Conservation (phyloP, 2,329 filamentous ascomycete species). For the Onygena corvina region DNA sequence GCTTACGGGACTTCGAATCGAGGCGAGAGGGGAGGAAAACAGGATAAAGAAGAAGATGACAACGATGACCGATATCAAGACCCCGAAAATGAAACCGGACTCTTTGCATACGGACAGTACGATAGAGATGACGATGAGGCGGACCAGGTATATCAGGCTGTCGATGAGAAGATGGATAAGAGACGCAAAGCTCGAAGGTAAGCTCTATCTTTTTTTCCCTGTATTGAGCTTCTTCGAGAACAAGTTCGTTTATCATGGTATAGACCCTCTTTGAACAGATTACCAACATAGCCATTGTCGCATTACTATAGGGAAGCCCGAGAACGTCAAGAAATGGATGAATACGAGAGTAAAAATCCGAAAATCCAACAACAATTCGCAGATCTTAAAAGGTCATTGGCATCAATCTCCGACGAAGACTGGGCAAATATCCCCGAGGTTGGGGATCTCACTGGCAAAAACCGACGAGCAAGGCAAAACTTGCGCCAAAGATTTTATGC, state of each 20-base stretch:
- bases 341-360: constrained; percentile 93
- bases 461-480: constrained; percentile 71
- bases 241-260: constrained; percentile 54
- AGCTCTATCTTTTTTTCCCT: constrained; percentile 34
- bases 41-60: constrained; percentile 59
- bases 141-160: constrained; percentile 85
- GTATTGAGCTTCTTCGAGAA: constrained; percentile 26
- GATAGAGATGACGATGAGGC: constrained; percentile 97
- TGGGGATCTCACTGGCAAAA: constrained; percentile 90
- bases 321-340: constrained; percentile 78
- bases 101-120: constrained; percentile 91
- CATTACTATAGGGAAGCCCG: constrained; percentile 70
- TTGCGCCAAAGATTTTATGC: constrained; percentile 81
- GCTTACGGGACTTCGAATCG: constrained; percentile 55
- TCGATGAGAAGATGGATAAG: constrained; percentile 95
- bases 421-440: constrained; percentile 95
- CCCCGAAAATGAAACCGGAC: constrained; percentile 88
- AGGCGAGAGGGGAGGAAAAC: constrained; percentile 51
- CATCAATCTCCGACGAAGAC: constrained; percentile 82
- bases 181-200: constrained; percentile 77
- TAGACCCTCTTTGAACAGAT: constrained; percentile 53
- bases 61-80: constrained; percentile 81
- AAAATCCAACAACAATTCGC: constrained; percentile 98
- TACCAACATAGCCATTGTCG: constrained; percentile 56
- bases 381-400: constrained; percentile 81